Evolutionary conservation across 1,284 basidiomycete genomes (phyloP), one percentile per base, ranked within the genome.

Genomic region (Irpex sp.): DNA sequence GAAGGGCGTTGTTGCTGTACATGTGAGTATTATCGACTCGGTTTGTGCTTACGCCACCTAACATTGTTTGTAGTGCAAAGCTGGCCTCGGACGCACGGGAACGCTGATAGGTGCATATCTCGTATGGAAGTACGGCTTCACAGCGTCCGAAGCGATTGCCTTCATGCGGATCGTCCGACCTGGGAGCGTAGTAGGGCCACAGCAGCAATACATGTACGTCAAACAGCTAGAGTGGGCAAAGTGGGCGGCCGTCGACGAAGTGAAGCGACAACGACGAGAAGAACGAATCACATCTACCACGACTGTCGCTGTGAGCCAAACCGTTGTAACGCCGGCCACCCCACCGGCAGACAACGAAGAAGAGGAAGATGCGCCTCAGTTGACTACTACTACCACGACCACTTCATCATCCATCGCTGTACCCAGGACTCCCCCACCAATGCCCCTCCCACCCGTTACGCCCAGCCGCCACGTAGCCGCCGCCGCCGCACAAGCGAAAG

Each of bases 71-170:
- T 69, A 97, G 88, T 97, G 95, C 76, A 97, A 97, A 81, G 95
- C 95, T 57, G 95, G 95, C 21, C 82, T 97, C 19, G 95, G 95
- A 21, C 84, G 95, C 58, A 97, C 95, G 2, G 97, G 97, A 3
- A 97, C 96, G 3, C 81, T 99, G 65, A 97, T 99, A 66, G 95
- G 95, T 57, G 97, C 97, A 2, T 99, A 98, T 80, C 84, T 99
- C 62, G 93, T 98, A 68, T 99, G 97, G 93, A 98, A 97, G 78
- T 96, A 98, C 72, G 93, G 93, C n/a, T 99, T 99, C 74, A 95
- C 95, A n/a, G 96, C 97, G 0, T 88, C 90, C 62, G 97, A 99
- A 78, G 96, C 91, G 7, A 99, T 99, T 65, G 97, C 92, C 0
- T 98, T 95, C 77, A 99, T 99, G 97, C 90, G 97, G 21, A 92